Percentiles rank a stretch among this genome's conserved stretches.
phyloP scores from a whole-genome alignment of 2,329 filamentous ascomycete genomes.

The Penicillium verrucosum region DNA sequence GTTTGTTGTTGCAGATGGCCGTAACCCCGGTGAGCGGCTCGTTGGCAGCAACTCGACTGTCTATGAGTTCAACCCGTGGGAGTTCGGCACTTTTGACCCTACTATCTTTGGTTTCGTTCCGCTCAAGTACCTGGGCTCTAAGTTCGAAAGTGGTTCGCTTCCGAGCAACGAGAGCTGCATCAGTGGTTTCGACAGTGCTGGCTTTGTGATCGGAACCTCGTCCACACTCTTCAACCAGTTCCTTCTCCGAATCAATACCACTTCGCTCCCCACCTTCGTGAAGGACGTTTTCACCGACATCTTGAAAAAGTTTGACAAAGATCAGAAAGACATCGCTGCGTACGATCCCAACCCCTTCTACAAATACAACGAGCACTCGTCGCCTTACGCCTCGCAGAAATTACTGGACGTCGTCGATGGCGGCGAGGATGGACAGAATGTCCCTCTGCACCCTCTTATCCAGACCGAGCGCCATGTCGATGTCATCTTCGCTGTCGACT shows the following conservation, averaged over 20 bases:
- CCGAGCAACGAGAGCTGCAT: slow-evolving; percentile 61
- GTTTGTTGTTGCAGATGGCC: slow-evolving; percentile 67
- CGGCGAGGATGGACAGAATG: slow-evolving; percentile 73
- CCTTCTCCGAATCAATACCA: slow-evolving; percentile 61
- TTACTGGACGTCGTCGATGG: slow-evolving; percentile 73
- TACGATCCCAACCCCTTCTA: slow-evolving; percentile 76
- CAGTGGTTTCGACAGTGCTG: slow-evolving; percentile 75
- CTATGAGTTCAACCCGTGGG: slow-evolving; percentile 75
- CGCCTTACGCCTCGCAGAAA: slow-evolving; percentile 52
- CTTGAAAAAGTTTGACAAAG: slow-evolving; percentile 45
- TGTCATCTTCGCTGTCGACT: slow-evolving; percentile 77
- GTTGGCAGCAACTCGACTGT: slow-evolving; percentile 71
- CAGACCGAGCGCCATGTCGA: slow-evolving; percentile 70
- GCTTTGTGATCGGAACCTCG: slow-evolving; percentile 82
- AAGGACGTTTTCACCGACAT: slow-evolving; percentile 52
- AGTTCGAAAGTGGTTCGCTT: slow-evolving; percentile 63
- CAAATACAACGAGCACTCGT: slow-evolving; percentile 58
- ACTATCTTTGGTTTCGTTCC: slow-evolving; percentile 69
- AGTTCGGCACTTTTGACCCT: slow-evolving; percentile 74
- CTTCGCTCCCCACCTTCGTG: slow-evolving; percentile 51
- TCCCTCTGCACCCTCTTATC: slow-evolving; percentile 73
- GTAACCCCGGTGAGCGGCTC: slow-evolving; percentile 59
- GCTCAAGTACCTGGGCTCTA: slow-evolving; percentile 67
- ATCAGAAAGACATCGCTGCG: slow-evolving; percentile 69
- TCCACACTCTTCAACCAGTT: slow-evolving; percentile 81